phyloP scores from a whole-genome alignment of 805 yeast species.

The Jamesozyma lodderae region DNA sequence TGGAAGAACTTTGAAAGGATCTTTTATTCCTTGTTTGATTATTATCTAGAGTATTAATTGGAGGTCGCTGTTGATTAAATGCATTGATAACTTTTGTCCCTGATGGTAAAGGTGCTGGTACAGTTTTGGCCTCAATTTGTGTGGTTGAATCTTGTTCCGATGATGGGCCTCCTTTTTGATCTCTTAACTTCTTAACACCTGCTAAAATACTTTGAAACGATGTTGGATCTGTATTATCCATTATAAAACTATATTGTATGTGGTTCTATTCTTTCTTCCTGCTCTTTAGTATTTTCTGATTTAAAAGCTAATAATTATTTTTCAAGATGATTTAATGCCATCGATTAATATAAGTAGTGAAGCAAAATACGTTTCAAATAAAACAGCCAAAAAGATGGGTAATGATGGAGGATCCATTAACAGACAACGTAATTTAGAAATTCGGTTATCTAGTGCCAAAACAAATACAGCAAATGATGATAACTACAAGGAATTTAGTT shows the following conservation, averaged over 20 bases:
- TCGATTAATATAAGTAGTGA: no score
- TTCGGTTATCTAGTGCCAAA: slow-evolving; percentile 25
- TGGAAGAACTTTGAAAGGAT: not conserved
- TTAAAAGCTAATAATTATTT: no score
- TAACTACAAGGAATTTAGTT: slow-evolving; percentile 14
- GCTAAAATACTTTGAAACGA: slow-evolving; percentile 65
- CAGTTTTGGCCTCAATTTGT: not conserved
- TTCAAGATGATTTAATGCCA: no score
- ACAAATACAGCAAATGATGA: slow-evolving; percentile 12
- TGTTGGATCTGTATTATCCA: slow-evolving; percentile 40
- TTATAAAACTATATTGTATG: slow-evolving; percentile 5
- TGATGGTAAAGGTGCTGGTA: slow-evolving; percentile 1
- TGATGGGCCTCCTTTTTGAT: slow-evolving; percentile 29
- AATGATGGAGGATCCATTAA: slow-evolving; percentile 73
- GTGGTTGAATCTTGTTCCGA: not conserved
- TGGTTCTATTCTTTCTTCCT: no score
- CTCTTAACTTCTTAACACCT: slow-evolving; percentile 55
- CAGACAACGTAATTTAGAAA: slow-evolving; percentile 39
- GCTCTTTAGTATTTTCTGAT: no score
- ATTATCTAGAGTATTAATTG: slow-evolving; percentile 9
- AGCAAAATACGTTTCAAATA: no score
- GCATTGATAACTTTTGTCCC: slow-evolving; percentile 11
- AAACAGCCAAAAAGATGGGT: slow-evolving; percentile 22
- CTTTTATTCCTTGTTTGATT: slow-evolving; percentile 5
- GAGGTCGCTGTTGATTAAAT: slow-evolving; percentile 13